A percentile compares a stretch with the other conserved stretches of the same genome.
Evolutionary conservation across 345 rosid species (phyloP).

Genomic region (Populus alba): DNA sequence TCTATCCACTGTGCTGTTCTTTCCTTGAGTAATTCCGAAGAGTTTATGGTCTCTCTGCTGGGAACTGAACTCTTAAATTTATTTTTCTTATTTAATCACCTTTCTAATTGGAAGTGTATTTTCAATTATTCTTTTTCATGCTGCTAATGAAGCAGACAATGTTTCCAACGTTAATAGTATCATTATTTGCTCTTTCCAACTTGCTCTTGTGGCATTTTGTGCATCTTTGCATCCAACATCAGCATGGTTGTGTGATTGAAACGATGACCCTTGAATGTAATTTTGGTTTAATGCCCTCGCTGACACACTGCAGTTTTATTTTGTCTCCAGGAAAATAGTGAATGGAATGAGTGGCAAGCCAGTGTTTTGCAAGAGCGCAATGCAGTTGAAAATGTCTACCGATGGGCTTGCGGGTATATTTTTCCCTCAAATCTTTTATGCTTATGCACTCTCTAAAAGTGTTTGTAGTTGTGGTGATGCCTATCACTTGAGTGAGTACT

Average conservation of each 20-base stretch:
- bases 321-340: slow-evolving; percentile 60
- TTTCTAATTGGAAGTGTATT: not conserved
- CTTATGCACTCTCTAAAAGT: slow-evolving; percentile 1
- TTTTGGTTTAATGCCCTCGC: not conserved
- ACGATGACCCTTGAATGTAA: not conserved
- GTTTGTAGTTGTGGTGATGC: not conserved
- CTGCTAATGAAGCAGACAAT: not conserved
- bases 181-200: not conserved
- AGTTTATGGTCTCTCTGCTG: not conserved
- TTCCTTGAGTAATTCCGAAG: not conserved
- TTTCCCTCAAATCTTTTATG: slow-evolving; percentile 12
- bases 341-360: slow-evolving; percentile 82
- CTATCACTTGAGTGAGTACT: not conserved
- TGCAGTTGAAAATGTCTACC: slow-evolving; percentile 79
- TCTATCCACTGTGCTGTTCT: not conserved
- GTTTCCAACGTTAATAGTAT: not conserved
- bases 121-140: not conserved
- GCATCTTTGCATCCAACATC: not conserved
- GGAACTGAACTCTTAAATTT: not conserved
- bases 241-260: not conserved
- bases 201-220: not conserved
- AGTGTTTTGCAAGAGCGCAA: slow-evolving; percentile 80
- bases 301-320: slow-evolving; percentile 11
- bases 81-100: not conserved
- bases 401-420: slow-evolving; percentile 95